phyloP scores from a whole-genome alignment of 1,284 basidiomycete species.

The Amylostereum areolatum region DNA sequence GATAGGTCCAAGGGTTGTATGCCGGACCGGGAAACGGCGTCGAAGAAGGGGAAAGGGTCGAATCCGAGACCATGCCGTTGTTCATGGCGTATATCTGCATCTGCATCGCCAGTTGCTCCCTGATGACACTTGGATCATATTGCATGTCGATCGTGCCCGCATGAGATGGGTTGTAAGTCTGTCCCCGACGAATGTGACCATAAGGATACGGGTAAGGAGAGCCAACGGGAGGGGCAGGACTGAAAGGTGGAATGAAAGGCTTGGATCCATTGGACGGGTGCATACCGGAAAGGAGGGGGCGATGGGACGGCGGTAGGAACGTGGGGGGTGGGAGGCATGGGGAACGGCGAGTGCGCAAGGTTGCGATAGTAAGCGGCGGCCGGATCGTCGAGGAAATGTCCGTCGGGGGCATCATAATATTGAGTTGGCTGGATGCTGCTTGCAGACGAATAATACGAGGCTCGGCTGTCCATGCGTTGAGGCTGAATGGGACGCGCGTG shows the following conservation, averaged over 20 bases:
- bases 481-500: background rate
- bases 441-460: background rate
- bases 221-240: conserved; percentile 48
- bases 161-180: conserved; percentile 24
- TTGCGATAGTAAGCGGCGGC: conserved; percentile 51
- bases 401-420: conserved; percentile 40
- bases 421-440: conserved; percentile 20
- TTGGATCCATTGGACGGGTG: conserved; percentile 28
- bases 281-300: conserved; percentile 42
- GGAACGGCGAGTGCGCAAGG: conserved; percentile 45
- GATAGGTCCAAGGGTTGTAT: conserved; percentile 63
- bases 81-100: conserved; percentile 75
- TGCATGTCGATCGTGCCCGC: conserved; percentile 22
- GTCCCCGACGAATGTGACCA: conserved; percentile 57
- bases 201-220: conserved; percentile 75
- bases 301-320: conserved; percentile 60
- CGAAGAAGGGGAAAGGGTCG: conserved; percentile 64
- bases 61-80: conserved; percentile 56
- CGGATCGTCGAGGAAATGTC: conserved; percentile 48
- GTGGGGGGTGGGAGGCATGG: conserved; percentile 70
- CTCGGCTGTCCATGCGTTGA: conserved; percentile 13
- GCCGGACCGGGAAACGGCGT: conserved; percentile 58
- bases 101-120: conserved; percentile 63
- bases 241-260: conserved; percentile 22
- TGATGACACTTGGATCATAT: conserved; percentile 46